A percentile compares a stretch with the other conserved stretches of the same genome.
Evolutionary conservation across 1,139 yeast genomes (phyloP).

Genomic region (Blastobotrys raffinosifermentans): DNA sequence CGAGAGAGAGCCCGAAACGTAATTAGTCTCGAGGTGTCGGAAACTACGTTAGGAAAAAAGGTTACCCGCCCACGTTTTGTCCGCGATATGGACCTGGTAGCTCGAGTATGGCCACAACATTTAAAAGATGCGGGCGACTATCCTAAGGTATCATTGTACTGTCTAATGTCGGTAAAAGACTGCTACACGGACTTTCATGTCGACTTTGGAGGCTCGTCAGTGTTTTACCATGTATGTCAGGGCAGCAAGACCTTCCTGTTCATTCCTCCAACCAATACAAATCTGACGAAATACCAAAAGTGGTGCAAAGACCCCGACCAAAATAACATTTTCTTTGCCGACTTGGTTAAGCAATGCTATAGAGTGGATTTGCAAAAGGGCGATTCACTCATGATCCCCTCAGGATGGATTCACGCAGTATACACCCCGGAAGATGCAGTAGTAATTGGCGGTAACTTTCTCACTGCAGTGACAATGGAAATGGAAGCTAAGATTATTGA

Average conservation of each 20-base stretch:
- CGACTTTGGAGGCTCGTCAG: slow-evolving; percentile 91
- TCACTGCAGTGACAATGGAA: slow-evolving; percentile 56
- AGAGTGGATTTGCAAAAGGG: slow-evolving; percentile 61
- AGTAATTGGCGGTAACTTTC: slow-evolving; percentile 82
- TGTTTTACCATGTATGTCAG: slow-evolving; percentile 71
- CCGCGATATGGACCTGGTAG: slow-evolving; percentile 62
- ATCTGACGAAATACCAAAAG: slow-evolving; percentile 52
- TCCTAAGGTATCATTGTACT: slow-evolving; percentile 73
- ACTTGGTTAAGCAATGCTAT: slow-evolving; percentile 44
- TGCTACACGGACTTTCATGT: slow-evolving; percentile 87
- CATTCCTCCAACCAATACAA: slow-evolving; percentile 67
- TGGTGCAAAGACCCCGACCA: slow-evolving; percentile 74
- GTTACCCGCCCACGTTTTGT: slow-evolving; percentile 65
- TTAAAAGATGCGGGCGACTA: slow-evolving; percentile 27
- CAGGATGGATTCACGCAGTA: slow-evolving; percentile 94
- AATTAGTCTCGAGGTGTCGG: slow-evolving; percentile 71
- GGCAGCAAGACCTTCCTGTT: slow-evolving; percentile 72
- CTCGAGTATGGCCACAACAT: slow-evolving; percentile 51
- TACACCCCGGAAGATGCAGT: slow-evolving; percentile 75
- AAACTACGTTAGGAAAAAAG: slow-evolving; percentile 44
- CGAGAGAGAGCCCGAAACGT: slow-evolving; percentile 74
- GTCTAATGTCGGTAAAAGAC: slow-evolving; percentile 77
- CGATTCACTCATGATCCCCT: slow-evolving; percentile 75
- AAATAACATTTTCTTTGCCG: slow-evolving; percentile 62
- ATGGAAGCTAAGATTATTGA: slow-evolving; percentile 57